Base-by-base conservation (phyloP, 2,329 filamentous ascomycete species). In the Pezicula neosporulosa region DNA sequence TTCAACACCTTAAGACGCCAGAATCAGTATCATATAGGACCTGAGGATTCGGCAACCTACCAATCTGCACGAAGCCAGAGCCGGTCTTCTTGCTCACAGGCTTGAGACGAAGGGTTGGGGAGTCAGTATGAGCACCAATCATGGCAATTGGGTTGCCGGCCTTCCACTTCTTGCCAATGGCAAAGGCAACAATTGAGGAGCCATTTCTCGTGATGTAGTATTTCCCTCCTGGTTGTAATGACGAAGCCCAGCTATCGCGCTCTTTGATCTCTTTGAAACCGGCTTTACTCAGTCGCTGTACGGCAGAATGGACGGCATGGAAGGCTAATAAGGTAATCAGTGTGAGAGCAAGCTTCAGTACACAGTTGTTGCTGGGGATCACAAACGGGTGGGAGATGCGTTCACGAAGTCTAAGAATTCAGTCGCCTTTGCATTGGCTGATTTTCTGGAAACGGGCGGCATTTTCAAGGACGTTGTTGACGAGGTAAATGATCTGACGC, bases 121-220 rank as follows among this genome's bases (percentile, higher is more conserved):
- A 97, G 72, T 99, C 94, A 53, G 94, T 97, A 72, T 99, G 93
- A 37, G 94, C 92, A 61, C 93, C 94, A 55, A 99, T 84, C 82
- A 97, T 96, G 68, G 89, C 81, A 57, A 97, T 86, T 8, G 92
- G 86, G 69, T 96, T 96, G 42, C 93, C 93, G 2, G 93, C 85
- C 67, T 86, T 87, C 93, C 93, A 99, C 75, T 89, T 86, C 64
- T 84, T 82, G 65, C 93, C 93, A 64, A 97, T 87, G 56, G 90
- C 89, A 71, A 97, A 97, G 57, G 92, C 92, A 52, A 96, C 83
- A 58, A 97, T 89, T 45, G 93, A 95, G 24, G 91, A 96, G 53
- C 83, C 86, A 73, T 97, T 97, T 59, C 93, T 87, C 44, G 93
- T 97, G 64, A 97, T 82, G 74, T 92, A 97, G 78, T 97, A 97